phyloP scores from a whole-genome alignment of 2,329 filamentous ascomycete genomes.

The Sarocladium oryzae region DNA sequence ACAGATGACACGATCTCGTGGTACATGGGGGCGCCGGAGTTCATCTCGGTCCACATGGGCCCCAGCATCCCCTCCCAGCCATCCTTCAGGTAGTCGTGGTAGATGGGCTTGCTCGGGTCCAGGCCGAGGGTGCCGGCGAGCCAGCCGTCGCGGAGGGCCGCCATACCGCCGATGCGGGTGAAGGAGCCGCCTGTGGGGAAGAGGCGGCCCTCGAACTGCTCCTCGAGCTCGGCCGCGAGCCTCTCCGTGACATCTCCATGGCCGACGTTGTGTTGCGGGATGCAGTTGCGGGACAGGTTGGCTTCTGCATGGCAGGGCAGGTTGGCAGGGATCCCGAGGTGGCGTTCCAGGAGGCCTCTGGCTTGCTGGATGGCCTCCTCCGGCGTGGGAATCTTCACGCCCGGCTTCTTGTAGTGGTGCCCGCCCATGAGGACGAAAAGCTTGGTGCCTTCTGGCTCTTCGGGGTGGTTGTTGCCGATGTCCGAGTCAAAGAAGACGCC shows the following conservation, averaged over 20 bases:
- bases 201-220: constrained; percentile 55
- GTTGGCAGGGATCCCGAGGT: constrained; percentile 60
- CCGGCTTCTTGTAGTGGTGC: constrained; percentile 66
- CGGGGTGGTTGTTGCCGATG: constrained; percentile 34
- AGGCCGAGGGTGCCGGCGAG: background rate
- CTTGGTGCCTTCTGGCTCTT: constrained; percentile 64
- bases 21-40: background rate
- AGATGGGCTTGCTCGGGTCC: background rate
- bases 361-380: constrained; percentile 66
- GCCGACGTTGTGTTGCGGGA: constrained; percentile 84
- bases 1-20: background rate
- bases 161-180: constrained; percentile 43
- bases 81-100: background rate
- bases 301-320: constrained; percentile 56
- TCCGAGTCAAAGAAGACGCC: constrained; percentile 91
- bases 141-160: constrained; percentile 42
- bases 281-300: constrained; percentile 60
- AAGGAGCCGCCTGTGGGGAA: constrained; percentile 56
- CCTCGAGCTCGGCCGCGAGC: constrained; percentile 12
- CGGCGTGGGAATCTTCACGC: constrained; percentile 44
- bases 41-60: background rate
- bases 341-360: constrained; percentile 60
- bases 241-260: constrained; percentile 40
- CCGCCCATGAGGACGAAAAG: constrained; percentile 93
- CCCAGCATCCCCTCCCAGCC: background rate